Base-by-base conservation (phyloP, 805 yeast species). In the Candida incommunis region DNA sequence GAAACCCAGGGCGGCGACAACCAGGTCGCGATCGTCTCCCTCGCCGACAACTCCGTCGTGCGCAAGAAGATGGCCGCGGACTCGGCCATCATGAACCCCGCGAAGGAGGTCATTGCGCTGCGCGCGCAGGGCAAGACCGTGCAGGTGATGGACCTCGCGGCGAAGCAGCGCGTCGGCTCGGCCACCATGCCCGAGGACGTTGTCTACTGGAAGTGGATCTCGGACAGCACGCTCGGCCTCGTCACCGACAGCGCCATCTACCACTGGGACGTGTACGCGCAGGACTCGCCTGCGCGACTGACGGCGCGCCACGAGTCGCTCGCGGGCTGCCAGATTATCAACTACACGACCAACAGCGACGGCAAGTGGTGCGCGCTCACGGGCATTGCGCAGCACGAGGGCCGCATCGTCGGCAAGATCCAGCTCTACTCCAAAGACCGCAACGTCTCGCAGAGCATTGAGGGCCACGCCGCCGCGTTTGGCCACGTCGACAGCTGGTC, bases 41-140 rank as follows among this genome's bases (percentile, higher is more conserved):
- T 92, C 58, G 72, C 76, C 51, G 78, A 78, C 68, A 84, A 84
- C 65, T 74, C 76, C 55, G 77, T 88, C 49, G 81, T 83, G 21
- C 79, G 94, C 60, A 90, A 92, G 66, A 82, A 84, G 63, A 92
- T 92, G 95, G 75, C 84, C 46, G 99, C 98, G 41, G 99, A 92
- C 66, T 83, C 87, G 50, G 97, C 96, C 43, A 92, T 92, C 60
- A 80, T 92, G 92, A 94, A 87, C 64, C 97, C 98, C 26, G 59
- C 67, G n/a, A 78, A 81, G 63, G 78, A 82, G 65, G 86, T 88
- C 51, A 87, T 92, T 55, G 86, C 96, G 15, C 76, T 92, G 52
- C 77, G 97, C 60, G 97, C 97, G 40, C 92, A 87, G 59, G 96
- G 96, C 53, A 87, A 96, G 42, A 88, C 96, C 34, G 75, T 92